Evolutionary conservation across 768 basidiomycete genomes (phyloP).

Genomic region (Suillus americanus): DNA sequence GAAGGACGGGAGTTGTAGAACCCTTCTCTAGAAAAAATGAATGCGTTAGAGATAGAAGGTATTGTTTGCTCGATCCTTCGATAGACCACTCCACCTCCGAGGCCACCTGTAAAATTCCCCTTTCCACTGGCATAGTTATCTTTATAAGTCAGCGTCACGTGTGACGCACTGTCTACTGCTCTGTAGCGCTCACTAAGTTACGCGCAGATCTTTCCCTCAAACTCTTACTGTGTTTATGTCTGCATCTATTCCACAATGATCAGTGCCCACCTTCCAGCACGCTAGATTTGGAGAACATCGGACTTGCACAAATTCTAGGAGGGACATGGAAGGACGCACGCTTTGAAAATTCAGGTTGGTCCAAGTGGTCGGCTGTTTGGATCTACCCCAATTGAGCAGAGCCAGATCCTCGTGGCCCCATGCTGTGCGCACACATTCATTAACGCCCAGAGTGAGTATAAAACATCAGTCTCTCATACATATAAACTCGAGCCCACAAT

Average conservation of each 20-base stretch:
- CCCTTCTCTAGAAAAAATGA: background rate
- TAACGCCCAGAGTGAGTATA: too few relatives aligned
- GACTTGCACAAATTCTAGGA: too few relatives aligned
- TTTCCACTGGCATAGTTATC: background rate
- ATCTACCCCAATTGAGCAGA: too few relatives aligned
- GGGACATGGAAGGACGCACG: background rate
- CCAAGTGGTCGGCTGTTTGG: too few relatives aligned
- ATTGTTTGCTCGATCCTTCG: background rate
- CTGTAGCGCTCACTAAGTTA: too few relatives aligned
- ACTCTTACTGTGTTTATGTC: background rate
- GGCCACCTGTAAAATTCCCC: background rate
- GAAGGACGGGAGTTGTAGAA: constrained; percentile 19
- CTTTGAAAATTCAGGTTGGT: too few relatives aligned
- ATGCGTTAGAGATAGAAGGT: background rate
- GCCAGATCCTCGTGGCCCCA: too few relatives aligned
- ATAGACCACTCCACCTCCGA: background rate
- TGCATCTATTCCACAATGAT: background rate
- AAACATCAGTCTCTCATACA: too few relatives aligned
- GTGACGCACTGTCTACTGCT: too few relatives aligned
- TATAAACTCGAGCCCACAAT: background rate
- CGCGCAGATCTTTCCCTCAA: background rate
- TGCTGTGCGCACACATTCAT: too few relatives aligned
- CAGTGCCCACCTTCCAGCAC: background rate
- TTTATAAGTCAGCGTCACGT: too few relatives aligned
- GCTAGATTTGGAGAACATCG: background rate